Percentiles rank a stretch among this genome's conserved stretches.
These are phyloP conservation scores for Hypoxylon subgilvum DNA, from an alignment of 495 filamentous ascomycete genomes.

Conservation along the genomic window DNA sequence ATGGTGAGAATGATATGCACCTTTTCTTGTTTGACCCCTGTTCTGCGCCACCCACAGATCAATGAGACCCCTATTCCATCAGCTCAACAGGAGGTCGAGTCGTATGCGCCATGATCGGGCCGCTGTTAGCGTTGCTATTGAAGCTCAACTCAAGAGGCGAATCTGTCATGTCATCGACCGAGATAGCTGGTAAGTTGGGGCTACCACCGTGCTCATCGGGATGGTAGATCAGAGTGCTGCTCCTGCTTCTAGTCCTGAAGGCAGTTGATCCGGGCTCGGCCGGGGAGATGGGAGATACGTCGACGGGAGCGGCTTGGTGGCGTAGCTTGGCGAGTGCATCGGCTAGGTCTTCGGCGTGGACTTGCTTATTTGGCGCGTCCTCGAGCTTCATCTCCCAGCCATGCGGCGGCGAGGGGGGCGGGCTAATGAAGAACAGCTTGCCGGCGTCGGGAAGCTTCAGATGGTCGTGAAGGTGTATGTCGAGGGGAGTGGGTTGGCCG, in stretches of 20 bases:
- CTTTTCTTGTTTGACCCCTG: conserved; percentile 6
- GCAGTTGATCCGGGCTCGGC: conserved; percentile 31
- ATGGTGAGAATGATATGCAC: conserved; percentile 11
- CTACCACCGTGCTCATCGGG: conserved; percentile 75
- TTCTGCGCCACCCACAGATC: neutral
- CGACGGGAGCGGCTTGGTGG: conserved; percentile 41
- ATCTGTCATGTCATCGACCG: conserved; percentile 86
- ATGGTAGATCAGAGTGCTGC: conserved; percentile 75
- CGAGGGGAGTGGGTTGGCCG: conserved; percentile 72
- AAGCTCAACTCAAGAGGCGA: conserved; percentile 52
- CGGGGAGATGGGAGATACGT: conserved; percentile 43
- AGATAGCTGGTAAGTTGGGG: conserved; percentile 82
- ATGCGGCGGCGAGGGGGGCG: conserved; percentile 87
- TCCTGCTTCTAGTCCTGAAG: conserved; percentile 50
- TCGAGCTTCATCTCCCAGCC: conserved; percentile 92
- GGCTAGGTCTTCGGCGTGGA: conserved; percentile 88
- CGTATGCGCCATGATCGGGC: conserved; percentile 74
- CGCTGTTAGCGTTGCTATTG: conserved; percentile 49
- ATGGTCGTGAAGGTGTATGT: conserved; percentile 63
- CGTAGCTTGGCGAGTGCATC: conserved; percentile 74
- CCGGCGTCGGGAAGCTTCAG: conserved; percentile 81
- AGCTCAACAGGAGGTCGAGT: conserved; percentile 86
- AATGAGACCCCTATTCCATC: conserved; percentile 61
- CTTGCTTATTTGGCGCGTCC: conserved; percentile 90
- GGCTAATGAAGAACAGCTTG: conserved; percentile 96